These are phyloP conservation scores for Selaginella moellendorffii DNA, from an alignment of 75 land plant species.

Conservation along the genomic window DNA sequence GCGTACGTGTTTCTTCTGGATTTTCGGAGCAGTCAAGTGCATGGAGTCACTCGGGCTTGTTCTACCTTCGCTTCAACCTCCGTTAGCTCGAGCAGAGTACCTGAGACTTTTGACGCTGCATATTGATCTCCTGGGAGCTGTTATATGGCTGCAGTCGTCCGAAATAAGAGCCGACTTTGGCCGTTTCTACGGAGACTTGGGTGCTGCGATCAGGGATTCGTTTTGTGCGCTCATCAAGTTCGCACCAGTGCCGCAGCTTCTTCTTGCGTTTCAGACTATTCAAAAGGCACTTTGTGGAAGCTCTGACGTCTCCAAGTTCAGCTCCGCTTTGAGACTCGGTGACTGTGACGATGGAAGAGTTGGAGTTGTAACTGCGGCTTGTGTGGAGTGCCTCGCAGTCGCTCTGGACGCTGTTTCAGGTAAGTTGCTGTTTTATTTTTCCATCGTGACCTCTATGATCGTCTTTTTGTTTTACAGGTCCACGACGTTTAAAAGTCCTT, in stretches of 20 bases:
- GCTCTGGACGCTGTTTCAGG: constrained; percentile 58
- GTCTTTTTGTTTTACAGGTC: background rate
- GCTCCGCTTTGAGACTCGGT: constrained; percentile 29
- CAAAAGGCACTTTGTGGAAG: constrained; percentile 29
- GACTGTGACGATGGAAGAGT: constrained; percentile 29
- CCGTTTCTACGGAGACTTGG: constrained; percentile 23
- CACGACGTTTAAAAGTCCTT: background rate
- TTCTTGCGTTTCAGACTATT: constrained; percentile 36
- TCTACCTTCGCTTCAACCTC: constrained; percentile 31
- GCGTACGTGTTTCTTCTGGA: constrained; percentile 20
- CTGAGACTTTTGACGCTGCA: constrained; percentile 39
- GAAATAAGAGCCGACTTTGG: background rate
- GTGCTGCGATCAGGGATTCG: constrained; percentile 32
- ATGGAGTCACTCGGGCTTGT: constrained; percentile 47
- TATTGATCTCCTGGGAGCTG: constrained; percentile 32
- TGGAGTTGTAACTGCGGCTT: constrained; percentile 51
- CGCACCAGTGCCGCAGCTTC: constrained; percentile 32
- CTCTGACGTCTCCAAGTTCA: constrained; percentile 20
- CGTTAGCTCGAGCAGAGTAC: constrained; percentile 24
- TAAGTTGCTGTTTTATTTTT: constrained; percentile 13
- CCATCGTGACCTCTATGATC: background rate
- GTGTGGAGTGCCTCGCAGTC: constrained; percentile 57
- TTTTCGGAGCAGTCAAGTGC: constrained; percentile 54
- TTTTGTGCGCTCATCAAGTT: constrained; percentile 27
- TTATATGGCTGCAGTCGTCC: constrained; percentile 1